Evolutionary conservation across 1,139 yeast genomes (phyloP).

Genomic region (Yamadazyma sp.): DNA sequence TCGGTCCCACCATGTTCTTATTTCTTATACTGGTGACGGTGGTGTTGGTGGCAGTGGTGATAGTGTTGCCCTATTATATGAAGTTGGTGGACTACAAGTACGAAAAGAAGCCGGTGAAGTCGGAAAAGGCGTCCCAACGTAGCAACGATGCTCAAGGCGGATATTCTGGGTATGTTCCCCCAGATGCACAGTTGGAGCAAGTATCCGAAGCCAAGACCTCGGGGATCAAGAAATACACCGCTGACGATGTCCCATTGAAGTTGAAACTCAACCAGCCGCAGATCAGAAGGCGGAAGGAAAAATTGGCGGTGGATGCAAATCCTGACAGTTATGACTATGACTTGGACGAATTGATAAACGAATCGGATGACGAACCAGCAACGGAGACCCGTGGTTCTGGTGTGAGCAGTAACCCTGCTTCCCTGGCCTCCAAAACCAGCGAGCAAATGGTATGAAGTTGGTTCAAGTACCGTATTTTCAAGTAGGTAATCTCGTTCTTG

Average conservation of each 20-base stretch:
- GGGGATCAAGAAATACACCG: constrained; percentile 35
- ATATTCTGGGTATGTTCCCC: constrained; percentile 38
- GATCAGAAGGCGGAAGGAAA: constrained; percentile 27
- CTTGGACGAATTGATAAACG: constrained; percentile 30
- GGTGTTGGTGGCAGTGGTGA: constrained; percentile 28
- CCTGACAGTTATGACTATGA: constrained; percentile 38
- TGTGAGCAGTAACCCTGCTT: too few species aligned
- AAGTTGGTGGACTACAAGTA: constrained; percentile 30
- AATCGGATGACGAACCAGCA: constrained; percentile 22
- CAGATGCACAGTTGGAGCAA: constrained; percentile 31
- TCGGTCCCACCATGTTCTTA: constrained; percentile 30
- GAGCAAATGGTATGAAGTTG: constrained; percentile 1
- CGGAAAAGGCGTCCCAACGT: neutral
- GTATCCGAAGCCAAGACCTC: constrained; percentile 22
- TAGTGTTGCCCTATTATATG: constrained; percentile 39
- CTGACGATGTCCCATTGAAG: constrained; percentile 41
- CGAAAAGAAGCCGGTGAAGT: constrained; percentile 8
- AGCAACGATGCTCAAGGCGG: constrained; percentile 1
- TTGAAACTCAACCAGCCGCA: constrained; percentile 27
- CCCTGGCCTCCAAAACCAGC: neutral
- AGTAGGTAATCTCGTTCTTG: constrained; percentile 24
- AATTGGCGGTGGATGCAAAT: constrained; percentile 31
- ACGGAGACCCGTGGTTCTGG: too few species aligned
- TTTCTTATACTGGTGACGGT: constrained; percentile 25
- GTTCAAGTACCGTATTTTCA: constrained; percentile 8